phyloP scores from a whole-genome alignment of 2,329 filamentous ascomycete species.

The Stemphylium beticola region DNA sequence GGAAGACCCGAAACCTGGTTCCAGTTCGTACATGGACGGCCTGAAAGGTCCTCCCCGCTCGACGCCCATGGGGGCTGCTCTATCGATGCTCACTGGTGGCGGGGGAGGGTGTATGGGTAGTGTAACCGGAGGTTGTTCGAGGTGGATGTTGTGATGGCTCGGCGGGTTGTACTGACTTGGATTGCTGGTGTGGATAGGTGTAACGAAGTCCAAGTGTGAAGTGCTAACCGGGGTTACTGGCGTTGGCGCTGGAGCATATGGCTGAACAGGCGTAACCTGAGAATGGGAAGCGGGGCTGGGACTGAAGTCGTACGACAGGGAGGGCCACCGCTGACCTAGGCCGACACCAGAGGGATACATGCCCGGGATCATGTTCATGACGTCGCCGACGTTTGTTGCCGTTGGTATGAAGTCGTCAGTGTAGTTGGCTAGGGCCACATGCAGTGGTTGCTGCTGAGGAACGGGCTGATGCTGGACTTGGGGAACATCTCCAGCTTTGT shows the following conservation, averaged over 20 bases:
- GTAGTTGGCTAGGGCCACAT: slow-evolving; percentile 47
- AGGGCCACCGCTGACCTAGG: slow-evolving; percentile 42
- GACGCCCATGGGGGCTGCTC: slow-evolving; percentile 33
- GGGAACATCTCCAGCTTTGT: slow-evolving; percentile 66
- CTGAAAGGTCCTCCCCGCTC: slow-evolving; percentile 53
- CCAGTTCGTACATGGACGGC: slow-evolving; percentile 54
- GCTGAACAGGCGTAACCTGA: slow-evolving; percentile 41
- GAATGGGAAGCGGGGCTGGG: slow-evolving; percentile 40
- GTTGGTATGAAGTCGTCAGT: slow-evolving; percentile 51
- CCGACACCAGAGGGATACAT: slow-evolving; percentile 48
- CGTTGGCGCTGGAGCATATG: slow-evolving; percentile 40
- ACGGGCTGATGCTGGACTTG: slow-evolving; percentile 34
- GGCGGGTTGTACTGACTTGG: slow-evolving; percentile 34
- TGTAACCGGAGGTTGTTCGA: slow-evolving; percentile 41
- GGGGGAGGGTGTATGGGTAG: slow-evolving; percentile 42
- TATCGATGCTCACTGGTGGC: slow-evolving; percentile 39
- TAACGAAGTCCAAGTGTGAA: slow-evolving; percentile 43
- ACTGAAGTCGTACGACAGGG: slow-evolving; percentile 46
- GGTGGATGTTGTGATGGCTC: slow-evolving; percentile 38
- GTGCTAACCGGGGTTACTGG: slow-evolving; percentile 36
- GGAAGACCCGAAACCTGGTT: slow-evolving; percentile 49
- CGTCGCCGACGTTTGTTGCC: slow-evolving; percentile 39
- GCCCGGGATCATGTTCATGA: slow-evolving; percentile 54
- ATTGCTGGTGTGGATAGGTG: slow-evolving; percentile 36
- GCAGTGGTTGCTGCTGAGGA: slow-evolving; percentile 38